Evolutionary conservation across 768 basidiomycete species (phyloP), one percentile per base, ranked within the genome.

Genomic region (Hirschioporus abietinus): DNA sequence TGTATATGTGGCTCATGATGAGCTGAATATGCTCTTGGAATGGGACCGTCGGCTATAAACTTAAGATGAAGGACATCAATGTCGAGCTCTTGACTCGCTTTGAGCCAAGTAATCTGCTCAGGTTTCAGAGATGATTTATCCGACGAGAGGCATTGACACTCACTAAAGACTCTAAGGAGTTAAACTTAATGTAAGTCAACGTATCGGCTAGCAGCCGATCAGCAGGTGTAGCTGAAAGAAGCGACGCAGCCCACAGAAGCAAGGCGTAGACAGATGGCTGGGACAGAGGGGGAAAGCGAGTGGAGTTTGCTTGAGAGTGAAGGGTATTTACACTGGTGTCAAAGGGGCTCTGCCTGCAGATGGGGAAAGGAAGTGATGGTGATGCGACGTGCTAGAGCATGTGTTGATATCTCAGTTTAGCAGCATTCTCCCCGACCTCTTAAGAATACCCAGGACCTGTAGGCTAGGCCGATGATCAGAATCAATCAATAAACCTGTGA

Each of bases 371-470:
- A 52, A 20, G 20, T 52, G 42, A 52, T 52, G 4, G 30, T 52
- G 42, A 52, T 52, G 42, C 12, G 42, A 15, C 20, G 20, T 52
- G 42, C 42, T 8, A 30, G 30, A 30, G 42, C 20, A 20, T 52
- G 42, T 20, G 42, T 52, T 52, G 42, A 52, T 52, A 52, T 52
- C 42, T 52, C 42, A 52, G 42, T 52, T 52, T 52, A 52, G 42
- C 42, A 1, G 20, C 42, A 52, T 20, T 52, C 42, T 52, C 12
- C 20, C 42, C 42, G 42, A 30, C 30, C 30, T 30, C 30, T 30
- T 3, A 30, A 30, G 30, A 30, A 30, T 30, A 30, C 30, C 30
- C 30, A 30, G 30, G 30, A 30, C 8, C 30, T 30, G 30, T 30
- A 30, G 12, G 42, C 20, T 20, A 52, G 42, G 42, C 42, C 15